phyloP scores from a whole-genome alignment of 495 filamentous ascomycete species.

The Staphylotrichum tortipilum region DNA sequence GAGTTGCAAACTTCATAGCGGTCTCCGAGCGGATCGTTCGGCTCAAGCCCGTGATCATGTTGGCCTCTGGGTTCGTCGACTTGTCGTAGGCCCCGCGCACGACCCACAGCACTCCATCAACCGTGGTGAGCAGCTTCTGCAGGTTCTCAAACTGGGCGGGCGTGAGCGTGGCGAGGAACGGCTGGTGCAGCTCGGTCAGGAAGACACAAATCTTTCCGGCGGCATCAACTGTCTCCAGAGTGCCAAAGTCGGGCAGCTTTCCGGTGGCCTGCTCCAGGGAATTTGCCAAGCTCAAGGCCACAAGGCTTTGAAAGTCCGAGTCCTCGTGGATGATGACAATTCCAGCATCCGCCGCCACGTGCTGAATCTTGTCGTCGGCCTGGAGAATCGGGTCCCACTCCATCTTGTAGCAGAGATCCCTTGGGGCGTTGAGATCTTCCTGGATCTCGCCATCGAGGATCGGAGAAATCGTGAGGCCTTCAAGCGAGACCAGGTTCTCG shows the following conservation, averaged over 20 bases:
- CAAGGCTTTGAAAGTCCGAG: slow-evolving; percentile 32
- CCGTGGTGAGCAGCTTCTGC: slow-evolving; percentile 30
- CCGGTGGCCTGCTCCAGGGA: slow-evolving; percentile 33
- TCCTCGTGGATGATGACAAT: slow-evolving; percentile 43
- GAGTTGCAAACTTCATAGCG: slow-evolving; percentile 41
- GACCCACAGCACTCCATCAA: slow-evolving; percentile 42
- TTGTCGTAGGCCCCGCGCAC: slow-evolving; percentile 38
- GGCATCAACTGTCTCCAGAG: slow-evolving; percentile 21
- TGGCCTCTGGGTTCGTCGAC: slow-evolving; percentile 37
- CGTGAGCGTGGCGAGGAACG: slow-evolving; percentile 35
- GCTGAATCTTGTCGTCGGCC: slow-evolving; percentile 9
- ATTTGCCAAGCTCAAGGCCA: slow-evolving; percentile 34
- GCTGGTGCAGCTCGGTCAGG: slow-evolving; percentile 35
- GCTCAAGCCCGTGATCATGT: slow-evolving; percentile 46
- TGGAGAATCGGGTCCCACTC: slow-evolving; percentile 44
- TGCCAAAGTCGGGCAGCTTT: slow-evolving; percentile 27
- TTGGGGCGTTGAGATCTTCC: slow-evolving; percentile 17
- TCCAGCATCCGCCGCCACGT: slow-evolving; percentile 17
- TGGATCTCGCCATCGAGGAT: slow-evolving; percentile 31
- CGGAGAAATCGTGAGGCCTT: slow-evolving; percentile 33
- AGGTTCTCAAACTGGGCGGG: slow-evolving; percentile 27
- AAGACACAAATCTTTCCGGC: slow-evolving; percentile 34
- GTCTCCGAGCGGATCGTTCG: slow-evolving; percentile 48
- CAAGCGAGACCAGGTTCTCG: slow-evolving; percentile 28
- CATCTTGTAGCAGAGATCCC: slow-evolving; percentile 43